phyloP scores from a whole-genome alignment of 495 filamentous ascomycete genomes.

The Alectoria sarmentosa region DNA sequence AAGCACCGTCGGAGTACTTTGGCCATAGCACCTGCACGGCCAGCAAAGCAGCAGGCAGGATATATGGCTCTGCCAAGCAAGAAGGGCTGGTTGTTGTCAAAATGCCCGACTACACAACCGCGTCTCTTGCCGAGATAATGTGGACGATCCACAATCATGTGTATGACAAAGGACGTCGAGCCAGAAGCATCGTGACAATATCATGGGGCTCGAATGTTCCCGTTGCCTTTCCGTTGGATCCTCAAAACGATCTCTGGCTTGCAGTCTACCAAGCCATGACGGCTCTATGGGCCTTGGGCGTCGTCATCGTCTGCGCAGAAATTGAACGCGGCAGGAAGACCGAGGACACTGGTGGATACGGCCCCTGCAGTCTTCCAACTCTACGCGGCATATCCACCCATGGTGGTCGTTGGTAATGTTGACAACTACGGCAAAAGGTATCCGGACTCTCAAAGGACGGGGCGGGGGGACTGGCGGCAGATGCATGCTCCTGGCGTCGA shows the following conservation, averaged over 20 bases:
- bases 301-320: neutral
- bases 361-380: neutral
- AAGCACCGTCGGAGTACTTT: neutral
- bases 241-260: neutral
- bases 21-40: slow-evolving; percentile 16
- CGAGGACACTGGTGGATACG: neutral
- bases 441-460: neutral
- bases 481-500: slow-evolving; percentile 12
- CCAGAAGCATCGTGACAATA: slow-evolving; percentile 8
- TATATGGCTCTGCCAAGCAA: neutral
- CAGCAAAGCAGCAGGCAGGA: slow-evolving; percentile 16
- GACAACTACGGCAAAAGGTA: neutral
- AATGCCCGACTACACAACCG: slow-evolving; percentile 2
- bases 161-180: neutral
- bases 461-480: neutral
- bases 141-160: slow-evolving; percentile 4
- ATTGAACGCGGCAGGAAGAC: neutral
- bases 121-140: neutral
- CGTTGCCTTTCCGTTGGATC: too few relatives aligned
- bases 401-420: neutral
- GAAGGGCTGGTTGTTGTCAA: slow-evolving; percentile 15
- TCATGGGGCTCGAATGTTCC: neutral
- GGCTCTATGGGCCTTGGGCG: neutral
- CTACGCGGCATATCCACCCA: neutral
- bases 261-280: neutral